Evolutionary conservation across 108 stramenopile genomes (phyloP).

Genomic region (Conticribra weissflogii): DNA sequence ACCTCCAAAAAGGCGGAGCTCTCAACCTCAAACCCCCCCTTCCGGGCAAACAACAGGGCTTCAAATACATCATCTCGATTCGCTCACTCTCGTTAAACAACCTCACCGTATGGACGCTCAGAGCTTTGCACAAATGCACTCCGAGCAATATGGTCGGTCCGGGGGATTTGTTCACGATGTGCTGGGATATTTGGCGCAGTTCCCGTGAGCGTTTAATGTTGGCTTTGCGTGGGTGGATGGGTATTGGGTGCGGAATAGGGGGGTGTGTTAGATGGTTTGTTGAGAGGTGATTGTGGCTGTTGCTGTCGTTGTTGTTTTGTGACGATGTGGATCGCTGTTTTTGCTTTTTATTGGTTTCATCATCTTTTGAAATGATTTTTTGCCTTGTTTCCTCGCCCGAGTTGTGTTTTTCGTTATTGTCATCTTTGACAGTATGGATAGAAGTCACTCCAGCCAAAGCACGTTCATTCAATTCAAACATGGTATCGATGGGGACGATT

Average conservation of each 20-base stretch:
- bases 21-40: not conserved
- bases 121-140: not conserved
- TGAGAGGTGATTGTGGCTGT: not conserved
- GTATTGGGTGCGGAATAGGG: not conserved
- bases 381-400: no score
- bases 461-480: not conserved
- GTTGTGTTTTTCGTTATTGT: no score
- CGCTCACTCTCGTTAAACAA: not conserved
- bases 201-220: not conserved
- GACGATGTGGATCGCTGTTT: not conserved
- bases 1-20: not conserved
- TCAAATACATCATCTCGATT: not conserved
- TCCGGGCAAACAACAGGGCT: not conserved
- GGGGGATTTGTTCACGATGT: not conserved
- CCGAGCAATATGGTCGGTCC: not conserved
- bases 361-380: no score
- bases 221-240: not conserved
- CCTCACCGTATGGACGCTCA: not conserved
- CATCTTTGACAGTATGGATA: no score
- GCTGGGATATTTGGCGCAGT: not conserved
- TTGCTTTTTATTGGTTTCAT: not conserved
- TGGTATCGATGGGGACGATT: not conserved
- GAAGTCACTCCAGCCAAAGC: not conserved
- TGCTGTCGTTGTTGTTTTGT: not conserved
- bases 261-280: not conserved